Evolutionary conservation across 345 rosid genomes (phyloP).

Genomic region (Iberis pinnata): DNA sequence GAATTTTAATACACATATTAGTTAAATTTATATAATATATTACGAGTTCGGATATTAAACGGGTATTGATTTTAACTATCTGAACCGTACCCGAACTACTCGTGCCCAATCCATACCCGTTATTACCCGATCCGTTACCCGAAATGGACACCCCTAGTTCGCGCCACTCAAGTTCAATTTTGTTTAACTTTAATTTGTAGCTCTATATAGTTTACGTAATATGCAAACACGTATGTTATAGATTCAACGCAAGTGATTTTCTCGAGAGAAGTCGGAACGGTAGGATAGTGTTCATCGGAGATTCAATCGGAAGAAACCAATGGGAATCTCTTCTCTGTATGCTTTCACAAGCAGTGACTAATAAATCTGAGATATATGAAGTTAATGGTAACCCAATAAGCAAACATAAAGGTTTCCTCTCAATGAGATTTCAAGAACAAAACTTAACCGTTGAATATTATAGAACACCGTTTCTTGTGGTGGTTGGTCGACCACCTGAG

Average conservation of each 20-base stretch:
- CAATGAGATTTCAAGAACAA: slow-evolving; percentile 57
- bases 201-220: too few species aligned
- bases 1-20: too few species aligned
- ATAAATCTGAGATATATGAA: slow-evolving; percentile 60
- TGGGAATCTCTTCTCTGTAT: slow-evolving; percentile 89
- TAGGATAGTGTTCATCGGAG: slow-evolving; percentile 79
- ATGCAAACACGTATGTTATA: slow-evolving; percentile 13
- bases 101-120: too few species aligned
- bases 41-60: too few species aligned
- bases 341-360: slow-evolving; percentile 50
- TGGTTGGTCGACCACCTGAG: slow-evolving; percentile 47
- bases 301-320: slow-evolving; percentile 83
- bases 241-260: slow-evolving; percentile 69
- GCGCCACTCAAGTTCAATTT: too few species aligned
- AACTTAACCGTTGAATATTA: slow-evolving; percentile 76
- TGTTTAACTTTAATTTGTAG: too few species aligned
- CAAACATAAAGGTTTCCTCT: slow-evolving; percentile 83
- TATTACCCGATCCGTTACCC: too few species aligned
- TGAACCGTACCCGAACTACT: too few species aligned
- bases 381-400: slow-evolving; percentile 57
- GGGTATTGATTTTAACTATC: too few species aligned
- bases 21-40: too few species aligned
- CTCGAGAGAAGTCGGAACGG: slow-evolving; percentile 65
- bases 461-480: slow-evolving; percentile 64
- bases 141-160: too few species aligned